These are phyloP conservation scores for Phaeotremella fagi DNA, from an alignment of 768 basidiomycete genomes.

Conservation along the genomic window DNA sequence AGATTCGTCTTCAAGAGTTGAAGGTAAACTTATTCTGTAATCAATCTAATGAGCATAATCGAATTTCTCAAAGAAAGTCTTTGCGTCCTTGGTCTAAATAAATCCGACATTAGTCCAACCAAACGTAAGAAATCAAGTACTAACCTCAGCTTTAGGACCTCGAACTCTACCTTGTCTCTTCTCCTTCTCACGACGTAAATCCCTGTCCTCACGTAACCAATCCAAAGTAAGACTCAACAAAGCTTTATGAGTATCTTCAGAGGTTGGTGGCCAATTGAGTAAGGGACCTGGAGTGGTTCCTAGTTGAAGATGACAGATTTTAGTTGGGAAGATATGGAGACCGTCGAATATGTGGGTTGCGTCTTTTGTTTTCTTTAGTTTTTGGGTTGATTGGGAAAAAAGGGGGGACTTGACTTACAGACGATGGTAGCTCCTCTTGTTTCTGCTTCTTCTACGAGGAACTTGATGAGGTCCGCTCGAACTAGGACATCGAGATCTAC, in stretches of 20 bases:
- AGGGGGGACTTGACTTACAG: conserved; percentile 54
- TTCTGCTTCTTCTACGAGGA: conserved; percentile 77
- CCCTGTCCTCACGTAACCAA: conserved; percentile 83
- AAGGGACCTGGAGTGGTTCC: conserved; percentile 62
- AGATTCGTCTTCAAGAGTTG: too few species aligned
- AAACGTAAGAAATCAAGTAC: conserved; percentile 6
- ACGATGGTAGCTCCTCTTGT: conserved; percentile 77
- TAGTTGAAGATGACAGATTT: conserved; percentile 83
- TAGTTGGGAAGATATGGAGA: conserved; percentile 82
- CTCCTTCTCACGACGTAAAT: conserved; percentile 50
- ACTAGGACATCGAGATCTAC: conserved; percentile 97
- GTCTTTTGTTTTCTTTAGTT: conserved; percentile 53
- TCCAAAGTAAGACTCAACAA: conserved; percentile 72
- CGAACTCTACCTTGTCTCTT: conserved; percentile 58
- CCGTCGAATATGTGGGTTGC: conserved; percentile 98
- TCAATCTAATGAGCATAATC: conserved; percentile 36
- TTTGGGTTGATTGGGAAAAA: neutral
- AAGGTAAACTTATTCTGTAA: too few species aligned
- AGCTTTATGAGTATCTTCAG: conserved; percentile 25
- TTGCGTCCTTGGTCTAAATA: conserved; percentile 42
- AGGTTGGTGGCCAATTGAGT: conserved; percentile 63
- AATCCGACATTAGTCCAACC: neutral
- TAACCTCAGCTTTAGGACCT: conserved; percentile 43
- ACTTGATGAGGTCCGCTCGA: conserved; percentile 79
- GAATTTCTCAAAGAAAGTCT: conserved; percentile 49